Evolutionary conservation across 2,329 filamentous ascomycete species (phyloP), one percentile per base, ranked within the genome.

Genomic region (Daldinia sp.): DNA sequence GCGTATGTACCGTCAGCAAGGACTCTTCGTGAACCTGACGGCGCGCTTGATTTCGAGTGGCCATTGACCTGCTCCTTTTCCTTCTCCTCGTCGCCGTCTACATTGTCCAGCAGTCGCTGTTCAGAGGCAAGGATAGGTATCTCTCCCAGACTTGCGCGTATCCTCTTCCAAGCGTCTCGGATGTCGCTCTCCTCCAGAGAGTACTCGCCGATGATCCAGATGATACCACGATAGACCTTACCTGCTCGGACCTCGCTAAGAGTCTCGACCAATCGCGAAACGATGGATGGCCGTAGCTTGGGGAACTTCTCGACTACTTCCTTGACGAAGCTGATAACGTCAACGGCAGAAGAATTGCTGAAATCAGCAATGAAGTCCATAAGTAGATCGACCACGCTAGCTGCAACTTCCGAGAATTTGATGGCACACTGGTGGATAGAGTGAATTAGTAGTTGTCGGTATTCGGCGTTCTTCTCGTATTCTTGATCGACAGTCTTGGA

Each of bases 301-400:
- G 95, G 95, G 82, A 98, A 99, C 74, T 96, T 97, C 80, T 99
- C 95, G 5, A 98, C 94, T 3, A 99, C 95, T 77, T 99, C 95
- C 80, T 99, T 99, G 67, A 99, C 94, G 75, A 99, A 99, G 57
- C 93, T 94, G 74, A 99, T 98, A 55, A 99, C 94, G 77, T 99
- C 95, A 27, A 99, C 92, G 1, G 95, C 95, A 1, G 94, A 97
- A 43, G 92, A 91, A 74, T 96, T 97, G 82, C 96, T 98, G 77
- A 98, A 97, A 77, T 99, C 95, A 52, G 92, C 93, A 73, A 99
- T 97, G 76, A 98, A 98, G 78, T 99, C 95, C 95, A 99, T 99
- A 55, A 99, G 85, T 43, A 97, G 86, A 68, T 95, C 95, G 56
- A 99, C 95, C 13, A 99, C 95, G 74, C 93, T 98, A 45, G 94